Base-by-base conservation (phyloP, 805 yeast genomes). In the Suhomyces tanzawaensis region DNA sequence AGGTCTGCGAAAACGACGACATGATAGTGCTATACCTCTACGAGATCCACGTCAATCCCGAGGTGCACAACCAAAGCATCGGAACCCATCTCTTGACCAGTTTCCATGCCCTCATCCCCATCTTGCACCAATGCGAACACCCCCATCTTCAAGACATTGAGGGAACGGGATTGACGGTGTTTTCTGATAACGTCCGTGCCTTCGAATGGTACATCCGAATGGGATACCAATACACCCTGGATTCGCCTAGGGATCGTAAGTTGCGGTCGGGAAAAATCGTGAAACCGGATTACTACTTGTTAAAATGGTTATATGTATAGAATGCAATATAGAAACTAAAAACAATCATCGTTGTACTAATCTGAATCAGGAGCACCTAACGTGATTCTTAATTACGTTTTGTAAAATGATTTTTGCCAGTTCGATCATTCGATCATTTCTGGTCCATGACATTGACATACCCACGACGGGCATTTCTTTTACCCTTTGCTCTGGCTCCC, bases 401-500 rank as follows among this genome's bases (percentile, higher is more conserved):
- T n/a, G n/a, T n/a, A n/a, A n/a, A n/a, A n/a, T n/a, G n/a, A n/a
- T n/a, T n/a, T n/a, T n/a, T n/a, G n/a, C n/a, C n/a, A n/a, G n/a
- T n/a, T n/a, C n/a, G n/a, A n/a, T n/a, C n/a, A n/a, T n/a, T n/a
- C 8, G n/a, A 16, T 19, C 28, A 32, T 34, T 39, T 34, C 34
- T 40, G 38, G 23, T 43, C 42, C 82, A 82, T 76, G 6, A 82
- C 82, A 56, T 82, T 84, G 32, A 82, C 86, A 51, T 82, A 82
- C 4, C 78, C 65, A 49, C 70, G 60, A 34, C 66, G 60, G 4
- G 56, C 54, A 12, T 54, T 59, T 40, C 59, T 56, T 47, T 61
- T 62, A 16, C 52, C 47, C 39, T 53, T 56, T 13, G 64, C 44
- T 4, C 48, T 23, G 11, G 47, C 35, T 4, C 49, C 48, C 11